Conservation (phyloP, 1,284 basidiomycete genomes). For the Meira nashicola region DNA sequence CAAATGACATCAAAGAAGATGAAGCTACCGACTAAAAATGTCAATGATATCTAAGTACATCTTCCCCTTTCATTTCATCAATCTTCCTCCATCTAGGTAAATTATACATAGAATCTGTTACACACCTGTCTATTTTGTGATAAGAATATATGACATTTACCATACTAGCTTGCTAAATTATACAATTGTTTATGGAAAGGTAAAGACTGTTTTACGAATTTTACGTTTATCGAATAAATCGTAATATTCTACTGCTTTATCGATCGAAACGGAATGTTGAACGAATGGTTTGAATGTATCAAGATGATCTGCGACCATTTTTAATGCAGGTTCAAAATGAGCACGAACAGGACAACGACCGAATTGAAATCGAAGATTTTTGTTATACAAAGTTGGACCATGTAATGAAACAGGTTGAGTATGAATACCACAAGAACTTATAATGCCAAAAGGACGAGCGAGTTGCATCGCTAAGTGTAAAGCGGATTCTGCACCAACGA, state of each 20-base stretch:
- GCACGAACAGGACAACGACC: conserved; percentile 70
- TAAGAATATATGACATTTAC: no score
- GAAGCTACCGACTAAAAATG: no score
- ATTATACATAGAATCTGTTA: no score
- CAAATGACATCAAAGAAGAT: no score
- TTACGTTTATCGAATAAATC: conserved; percentile 38
- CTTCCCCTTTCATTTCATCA: no score
- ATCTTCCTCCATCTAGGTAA: no score
- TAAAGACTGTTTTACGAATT: conserved; percentile 20
- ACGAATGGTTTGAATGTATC: conserved; percentile 46
- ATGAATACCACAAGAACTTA: conserved; percentile 71
- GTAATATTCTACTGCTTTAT: conserved; percentile 45
- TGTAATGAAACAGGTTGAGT: conserved; percentile 49
- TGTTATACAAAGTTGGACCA: conserved; percentile 62
- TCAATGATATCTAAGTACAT: no score
- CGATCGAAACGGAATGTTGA: conserved; percentile 39
- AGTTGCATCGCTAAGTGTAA: conserved; percentile 70
- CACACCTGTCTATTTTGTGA: no score
- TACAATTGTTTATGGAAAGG: background rate
- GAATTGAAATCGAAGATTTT: conserved; percentile 55
- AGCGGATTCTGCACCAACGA: conserved; percentile 72
- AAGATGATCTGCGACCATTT: conserved; percentile 35
- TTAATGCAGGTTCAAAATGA: conserved; percentile 40
- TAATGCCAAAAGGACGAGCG: conserved; percentile 72
- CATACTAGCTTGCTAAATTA: no score